Conservation (phyloP, 371 early-diverging fungal species). For the Mortierella sp. region DNA sequence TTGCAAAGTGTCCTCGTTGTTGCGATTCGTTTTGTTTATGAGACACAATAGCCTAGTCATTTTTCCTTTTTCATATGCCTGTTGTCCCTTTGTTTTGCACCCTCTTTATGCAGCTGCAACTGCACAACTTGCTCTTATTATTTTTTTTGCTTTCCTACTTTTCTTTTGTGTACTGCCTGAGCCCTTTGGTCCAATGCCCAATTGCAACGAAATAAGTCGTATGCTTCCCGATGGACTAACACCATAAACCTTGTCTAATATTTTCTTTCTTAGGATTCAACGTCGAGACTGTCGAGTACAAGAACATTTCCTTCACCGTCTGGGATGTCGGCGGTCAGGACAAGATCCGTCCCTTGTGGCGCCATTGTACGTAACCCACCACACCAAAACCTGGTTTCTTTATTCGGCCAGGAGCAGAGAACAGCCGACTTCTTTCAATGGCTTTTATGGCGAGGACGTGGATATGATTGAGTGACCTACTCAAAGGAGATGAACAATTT, state of each 20-base stretch:
- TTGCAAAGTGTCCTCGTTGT: background rate
- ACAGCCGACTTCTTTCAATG: background rate
- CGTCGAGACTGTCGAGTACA: constrained; percentile 97
- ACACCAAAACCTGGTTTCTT: background rate
- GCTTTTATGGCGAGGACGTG: background rate
- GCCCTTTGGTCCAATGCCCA: background rate
- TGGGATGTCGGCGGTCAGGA: constrained; percentile 99
- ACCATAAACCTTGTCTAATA: background rate
- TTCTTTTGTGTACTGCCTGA: background rate
- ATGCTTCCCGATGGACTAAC: background rate
- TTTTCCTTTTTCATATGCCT: constrained; percentile 1
- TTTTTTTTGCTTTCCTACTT: background rate
- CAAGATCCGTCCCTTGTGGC: constrained; percentile 95
- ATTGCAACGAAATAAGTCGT: constrained; percentile 2
- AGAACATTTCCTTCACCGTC: constrained; percentile 96
- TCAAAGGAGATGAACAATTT: background rate
- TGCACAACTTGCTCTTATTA: constrained; percentile 5
- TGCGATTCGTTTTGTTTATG: background rate
- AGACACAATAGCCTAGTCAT: background rate
- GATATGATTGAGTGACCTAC: background rate
- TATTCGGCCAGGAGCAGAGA: background rate
- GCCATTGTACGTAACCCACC: constrained; percentile 69
- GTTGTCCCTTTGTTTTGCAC: background rate
- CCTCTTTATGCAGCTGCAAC: background rate
- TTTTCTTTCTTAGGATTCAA: constrained; percentile 83